Percentiles rank a stretch among this genome's conserved stretches.
phyloP scores from a whole-genome alignment of 495 filamentous ascomycete genomes.

The Penicillium alfredii region DNA sequence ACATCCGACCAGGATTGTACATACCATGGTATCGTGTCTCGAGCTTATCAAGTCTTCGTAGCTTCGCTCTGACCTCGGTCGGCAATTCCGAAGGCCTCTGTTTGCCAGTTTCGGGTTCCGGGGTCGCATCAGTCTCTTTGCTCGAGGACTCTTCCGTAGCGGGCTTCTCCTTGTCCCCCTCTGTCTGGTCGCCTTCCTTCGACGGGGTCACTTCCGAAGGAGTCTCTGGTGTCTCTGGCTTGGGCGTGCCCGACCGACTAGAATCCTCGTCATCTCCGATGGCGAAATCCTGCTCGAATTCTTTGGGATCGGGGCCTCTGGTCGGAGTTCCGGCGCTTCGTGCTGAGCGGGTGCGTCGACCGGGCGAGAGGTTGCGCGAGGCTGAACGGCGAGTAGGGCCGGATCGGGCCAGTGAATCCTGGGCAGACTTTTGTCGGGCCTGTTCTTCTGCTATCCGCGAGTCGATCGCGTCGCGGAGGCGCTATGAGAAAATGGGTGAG shows the following conservation, averaged over 20 bases:
- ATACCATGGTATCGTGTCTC: conserved; percentile 80
- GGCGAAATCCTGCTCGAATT: conserved; percentile 77
- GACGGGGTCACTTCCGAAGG: conserved; percentile 16
- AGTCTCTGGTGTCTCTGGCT: conserved; percentile 28
- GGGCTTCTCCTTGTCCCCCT: conserved; percentile 25
- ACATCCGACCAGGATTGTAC: conserved; percentile 5
- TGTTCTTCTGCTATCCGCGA: conserved; percentile 85
- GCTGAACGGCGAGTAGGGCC: conserved; percentile 46
- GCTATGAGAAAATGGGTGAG: conserved; percentile 41
- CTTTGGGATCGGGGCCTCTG: conserved; percentile 68
- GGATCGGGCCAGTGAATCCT: conserved; percentile 44
- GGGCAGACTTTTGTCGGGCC: conserved; percentile 59
- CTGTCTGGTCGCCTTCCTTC: conserved; percentile 20
- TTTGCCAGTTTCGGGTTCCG: conserved; percentile 16
- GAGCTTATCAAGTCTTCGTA: conserved; percentile 78
- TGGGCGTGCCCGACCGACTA: conserved; percentile 51
- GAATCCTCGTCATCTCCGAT: conserved; percentile 70
- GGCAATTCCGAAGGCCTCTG: conserved; percentile 55
- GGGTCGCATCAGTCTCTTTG: conserved; percentile 15
- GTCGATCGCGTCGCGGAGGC: conserved; percentile 80
- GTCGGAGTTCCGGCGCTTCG: conserved; percentile 47
- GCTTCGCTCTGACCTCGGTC: conserved; percentile 57
- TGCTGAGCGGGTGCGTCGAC: conserved; percentile 45
- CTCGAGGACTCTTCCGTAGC: conserved; percentile 20
- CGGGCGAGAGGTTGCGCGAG: conserved; percentile 47